Percentiles rank a stretch among this genome's conserved stretches.
Conservation (phyloP, 192 early-diverging fungal species). For the Linnemannia exigua region DNA sequence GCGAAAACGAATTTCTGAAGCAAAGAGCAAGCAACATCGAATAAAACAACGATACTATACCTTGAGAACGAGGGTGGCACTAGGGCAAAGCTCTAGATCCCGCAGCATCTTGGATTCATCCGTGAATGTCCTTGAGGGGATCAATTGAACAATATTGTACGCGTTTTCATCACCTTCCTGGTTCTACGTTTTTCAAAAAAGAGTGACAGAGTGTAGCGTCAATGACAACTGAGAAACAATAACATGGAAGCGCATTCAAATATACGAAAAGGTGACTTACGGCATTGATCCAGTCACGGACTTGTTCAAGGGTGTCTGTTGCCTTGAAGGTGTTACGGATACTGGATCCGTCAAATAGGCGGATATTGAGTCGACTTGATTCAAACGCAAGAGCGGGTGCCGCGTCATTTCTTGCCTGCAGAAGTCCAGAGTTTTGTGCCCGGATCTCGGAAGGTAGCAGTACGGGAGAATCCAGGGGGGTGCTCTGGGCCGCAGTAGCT, state of each 20-base stretch:
- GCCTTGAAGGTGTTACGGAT: slow-evolving; percentile 54
- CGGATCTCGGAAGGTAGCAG: slow-evolving; percentile 13
- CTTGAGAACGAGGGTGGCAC: slow-evolving; percentile 52
- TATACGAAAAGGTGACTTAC: slow-evolving; percentile 11
- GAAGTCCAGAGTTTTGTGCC: slow-evolving; percentile 32
- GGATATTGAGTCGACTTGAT: slow-evolving; percentile 44
- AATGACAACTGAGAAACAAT: not conserved
- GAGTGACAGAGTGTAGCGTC: not conserved
- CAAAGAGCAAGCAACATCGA: not conserved
- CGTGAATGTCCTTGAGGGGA: slow-evolving; percentile 42
- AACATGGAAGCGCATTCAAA: too few species aligned
- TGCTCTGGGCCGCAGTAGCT: not conserved
- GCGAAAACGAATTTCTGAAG: not conserved
- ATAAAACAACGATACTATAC: not conserved
- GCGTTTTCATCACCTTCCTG: slow-evolving; percentile 27
- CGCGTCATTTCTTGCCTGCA: slow-evolving; percentile 36
- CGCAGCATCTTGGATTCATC: slow-evolving; percentile 56
- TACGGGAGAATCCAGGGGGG: not conserved
- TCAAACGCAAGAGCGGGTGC: slow-evolving; percentile 42
- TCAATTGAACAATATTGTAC: slow-evolving; percentile 50
- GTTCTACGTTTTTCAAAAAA: slow-evolving; percentile 8
- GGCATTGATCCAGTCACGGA: slow-evolving; percentile 44
- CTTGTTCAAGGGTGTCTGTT: slow-evolving; percentile 42
- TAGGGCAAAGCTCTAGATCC: slow-evolving; percentile 51
- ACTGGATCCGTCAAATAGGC: slow-evolving; percentile 51